Evolutionary conservation across 2,329 filamentous ascomycete species (phyloP).

Genomic region (Aspergillus carbonarius): DNA sequence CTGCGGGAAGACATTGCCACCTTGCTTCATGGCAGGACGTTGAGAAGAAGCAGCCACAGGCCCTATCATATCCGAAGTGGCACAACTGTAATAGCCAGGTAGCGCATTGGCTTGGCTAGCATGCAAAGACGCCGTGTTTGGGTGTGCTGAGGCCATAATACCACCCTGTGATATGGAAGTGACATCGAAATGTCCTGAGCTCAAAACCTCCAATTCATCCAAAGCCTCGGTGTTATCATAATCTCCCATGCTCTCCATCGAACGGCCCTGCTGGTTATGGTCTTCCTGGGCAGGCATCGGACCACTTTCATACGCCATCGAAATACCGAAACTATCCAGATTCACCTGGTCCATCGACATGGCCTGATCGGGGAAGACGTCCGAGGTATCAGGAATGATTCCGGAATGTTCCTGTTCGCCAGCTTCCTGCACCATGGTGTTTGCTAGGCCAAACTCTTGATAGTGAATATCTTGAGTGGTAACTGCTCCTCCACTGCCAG

Average conservation of each 20-base stretch:
- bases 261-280: no score
- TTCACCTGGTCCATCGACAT: no score
- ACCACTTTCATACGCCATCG: no score
- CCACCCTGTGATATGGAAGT: neutral
- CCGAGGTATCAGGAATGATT: neutral
- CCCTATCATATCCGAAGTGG: neutral
- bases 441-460: neutral
- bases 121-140: neutral
- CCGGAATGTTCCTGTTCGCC: neutral
- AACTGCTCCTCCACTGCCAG: neutral
- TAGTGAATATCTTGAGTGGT: neutral
- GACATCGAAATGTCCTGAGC: no score
- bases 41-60: neutral
- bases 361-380: neutral
- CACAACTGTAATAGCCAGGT: neutral
- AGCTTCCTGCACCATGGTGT: neutral
- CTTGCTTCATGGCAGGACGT: neutral
- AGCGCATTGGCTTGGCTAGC: neutral
- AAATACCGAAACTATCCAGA: no score
- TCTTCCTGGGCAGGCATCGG: no score
- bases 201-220: no score
- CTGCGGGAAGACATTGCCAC: neutral
- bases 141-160: neutral
- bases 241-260: no score
- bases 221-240: no score